A percentile compares a stretch with the other conserved stretches of the same genome.
Evolutionary conservation across 305 asterid genomes (phyloP).

Genomic region (Fraxinus platypoda): DNA sequence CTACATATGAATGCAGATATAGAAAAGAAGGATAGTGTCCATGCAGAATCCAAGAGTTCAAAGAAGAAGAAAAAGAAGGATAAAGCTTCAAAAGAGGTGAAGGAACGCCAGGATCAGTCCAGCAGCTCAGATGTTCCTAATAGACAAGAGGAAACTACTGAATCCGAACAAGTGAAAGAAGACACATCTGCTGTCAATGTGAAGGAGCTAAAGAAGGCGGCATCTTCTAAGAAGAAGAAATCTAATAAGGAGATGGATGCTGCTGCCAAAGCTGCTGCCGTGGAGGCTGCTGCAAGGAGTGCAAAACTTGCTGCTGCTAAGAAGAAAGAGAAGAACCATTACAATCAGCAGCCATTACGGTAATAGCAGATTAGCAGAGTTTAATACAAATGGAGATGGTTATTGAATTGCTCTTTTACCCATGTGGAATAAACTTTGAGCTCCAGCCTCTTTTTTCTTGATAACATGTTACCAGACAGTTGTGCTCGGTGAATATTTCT

Average conservation of each 20-base stretch:
- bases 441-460: background rate
- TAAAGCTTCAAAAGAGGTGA: constrained; percentile 43
- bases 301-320: constrained; percentile 68
- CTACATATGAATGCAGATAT: constrained; percentile 34
- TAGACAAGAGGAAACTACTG: constrained; percentile 27
- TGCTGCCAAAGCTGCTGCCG: constrained; percentile 61
- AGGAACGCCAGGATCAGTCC: constrained; percentile 45
- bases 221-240: constrained; percentile 58
- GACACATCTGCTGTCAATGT: constrained; percentile 44
- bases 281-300: constrained; percentile 69
- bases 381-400: background rate
- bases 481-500: background rate
- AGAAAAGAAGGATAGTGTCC: constrained; percentile 37
- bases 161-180: constrained; percentile 31
- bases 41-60: constrained; percentile 48
- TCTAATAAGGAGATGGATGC: constrained; percentile 56
- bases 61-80: constrained; percentile 74
- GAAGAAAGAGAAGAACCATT: constrained; percentile 70
- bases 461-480: background rate
- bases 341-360: constrained; percentile 65
- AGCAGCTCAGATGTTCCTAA: constrained; percentile 21
- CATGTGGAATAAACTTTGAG: background rate
- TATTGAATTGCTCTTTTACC: background rate
- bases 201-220: constrained; percentile 58
- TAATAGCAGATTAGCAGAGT: constrained; percentile 11